These are phyloP conservation scores for Thermomucor indicae-seudaticae DNA, from an alignment of 371 early-diverging fungal genomes.

Conservation along the genomic window DNA sequence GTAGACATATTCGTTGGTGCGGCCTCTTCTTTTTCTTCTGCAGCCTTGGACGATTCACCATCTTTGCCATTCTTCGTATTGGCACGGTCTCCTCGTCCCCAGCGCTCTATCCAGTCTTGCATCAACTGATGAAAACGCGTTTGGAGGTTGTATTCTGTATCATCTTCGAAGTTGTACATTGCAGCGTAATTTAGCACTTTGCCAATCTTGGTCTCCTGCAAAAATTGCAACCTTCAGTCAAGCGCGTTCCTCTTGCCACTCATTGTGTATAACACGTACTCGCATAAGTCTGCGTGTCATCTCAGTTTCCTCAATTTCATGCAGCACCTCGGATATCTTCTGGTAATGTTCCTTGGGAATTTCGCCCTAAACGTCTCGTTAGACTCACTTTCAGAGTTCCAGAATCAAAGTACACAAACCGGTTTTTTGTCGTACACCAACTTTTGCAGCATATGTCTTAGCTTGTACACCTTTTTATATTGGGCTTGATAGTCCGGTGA, in stretches of 20 bases:
- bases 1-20: neutral
- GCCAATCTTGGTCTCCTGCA: slow-evolving; percentile 49
- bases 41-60: neutral
- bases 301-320: slow-evolving; percentile 40
- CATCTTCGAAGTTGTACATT: slow-evolving; percentile 32
- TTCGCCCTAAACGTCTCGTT: slow-evolving; percentile 25
- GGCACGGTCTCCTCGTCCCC: too few relatives aligned
- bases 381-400: neutral
- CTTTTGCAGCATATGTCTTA: slow-evolving; percentile 40
- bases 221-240: neutral
- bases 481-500: slow-evolving; percentile 16
- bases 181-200: slow-evolving; percentile 45
- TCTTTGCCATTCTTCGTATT: neutral
- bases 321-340: slow-evolving; percentile 32
- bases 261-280: slow-evolving; percentile 17
- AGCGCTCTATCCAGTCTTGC: slow-evolving; percentile 1
- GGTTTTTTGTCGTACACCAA: slow-evolving; percentile 47
- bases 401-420: slow-evolving; percentile 12
- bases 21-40: neutral
- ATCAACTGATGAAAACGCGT: slow-evolving; percentile 38
- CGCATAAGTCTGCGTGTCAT: slow-evolving; percentile 40
- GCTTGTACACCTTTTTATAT: slow-evolving; percentile 32
- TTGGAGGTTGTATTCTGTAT: slow-evolving; percentile 28
- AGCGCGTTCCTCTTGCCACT: neutral
- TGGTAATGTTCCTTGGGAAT: slow-evolving; percentile 43